These are phyloP conservation scores for Echinosophora koreensis DNA, from an alignment of 306 rosid genomes.

Conservation along the genomic window DNA sequence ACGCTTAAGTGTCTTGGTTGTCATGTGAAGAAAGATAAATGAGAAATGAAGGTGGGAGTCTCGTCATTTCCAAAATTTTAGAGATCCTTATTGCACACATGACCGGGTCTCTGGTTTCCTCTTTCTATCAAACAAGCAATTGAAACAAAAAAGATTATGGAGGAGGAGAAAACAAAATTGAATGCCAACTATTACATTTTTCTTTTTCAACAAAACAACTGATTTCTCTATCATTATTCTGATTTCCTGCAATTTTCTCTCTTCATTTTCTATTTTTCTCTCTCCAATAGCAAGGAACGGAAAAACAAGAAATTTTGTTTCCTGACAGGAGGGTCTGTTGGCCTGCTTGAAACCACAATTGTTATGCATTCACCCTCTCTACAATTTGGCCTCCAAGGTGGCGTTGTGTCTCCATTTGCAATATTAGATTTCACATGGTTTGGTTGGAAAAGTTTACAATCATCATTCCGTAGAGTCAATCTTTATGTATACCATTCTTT, in stretches of 20 bases:
- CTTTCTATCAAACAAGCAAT: conserved; percentile 36
- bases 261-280: too few relatives aligned
- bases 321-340: conserved; percentile 35
- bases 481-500: background rate
- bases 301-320: conserved; percentile 22
- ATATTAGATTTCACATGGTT: background rate
- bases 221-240: conserved; percentile 24
- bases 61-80: conserved; percentile 54
- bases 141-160: background rate
- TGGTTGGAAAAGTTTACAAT: conserved; percentile 11
- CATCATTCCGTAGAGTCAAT: conserved; percentile 1
- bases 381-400: background rate
- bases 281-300: conserved; percentile 33
- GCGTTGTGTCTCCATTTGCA: background rate
- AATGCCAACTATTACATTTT: conserved; percentile 10
- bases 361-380: background rate
- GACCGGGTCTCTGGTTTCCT: conserved; percentile 63
- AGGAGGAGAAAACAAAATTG: background rate
- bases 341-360: background rate
- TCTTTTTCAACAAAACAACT: conserved; percentile 9
- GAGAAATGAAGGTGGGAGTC: conserved; percentile 1
- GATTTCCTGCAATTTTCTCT: too few relatives aligned
- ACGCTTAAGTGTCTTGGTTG: conserved; percentile 2
- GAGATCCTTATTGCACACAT: conserved; percentile 51
- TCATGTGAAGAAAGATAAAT: background rate